Percentiles rank a stretch among this genome's conserved stretches.
Conservation (phyloP, 2,329 filamentous ascomycete species). For the Meredithiella fracta region DNA sequence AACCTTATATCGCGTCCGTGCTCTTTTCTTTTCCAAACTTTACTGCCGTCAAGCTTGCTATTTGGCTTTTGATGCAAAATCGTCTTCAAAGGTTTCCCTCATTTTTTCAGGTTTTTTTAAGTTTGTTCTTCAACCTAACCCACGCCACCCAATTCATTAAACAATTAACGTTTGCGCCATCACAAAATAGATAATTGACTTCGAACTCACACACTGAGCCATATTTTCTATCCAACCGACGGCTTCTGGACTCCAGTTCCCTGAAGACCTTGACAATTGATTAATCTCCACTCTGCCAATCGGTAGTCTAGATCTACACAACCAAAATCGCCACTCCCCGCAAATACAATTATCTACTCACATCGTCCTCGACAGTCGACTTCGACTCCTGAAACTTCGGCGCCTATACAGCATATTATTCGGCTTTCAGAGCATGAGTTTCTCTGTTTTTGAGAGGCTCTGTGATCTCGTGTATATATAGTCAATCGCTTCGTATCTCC, state of each 20-base stretch:
- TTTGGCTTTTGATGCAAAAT: slow-evolving; percentile 2
- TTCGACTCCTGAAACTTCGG: not conserved
- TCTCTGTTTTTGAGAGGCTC: slow-evolving; percentile 7
- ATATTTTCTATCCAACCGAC: not conserved
- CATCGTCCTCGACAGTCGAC: too few species aligned
- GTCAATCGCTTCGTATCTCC: not conserved
- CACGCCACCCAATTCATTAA: not conserved
- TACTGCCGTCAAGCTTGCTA: not conserved
- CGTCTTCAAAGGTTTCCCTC: not conserved
- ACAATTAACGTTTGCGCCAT: not conserved
- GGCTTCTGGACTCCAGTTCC: not conserved
- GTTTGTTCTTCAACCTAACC: slow-evolving; percentile 1
- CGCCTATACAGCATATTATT: too few species aligned
- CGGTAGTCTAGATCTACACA: too few species aligned
- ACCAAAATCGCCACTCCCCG: too few species aligned
- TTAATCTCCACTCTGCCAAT: not conserved
- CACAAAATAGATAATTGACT: not conserved
- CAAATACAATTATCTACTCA: too few species aligned
- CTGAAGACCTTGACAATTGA: not conserved
- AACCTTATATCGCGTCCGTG: slow-evolving; percentile 5
- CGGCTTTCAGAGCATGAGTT: slow-evolving; percentile 3
- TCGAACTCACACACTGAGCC: not conserved
- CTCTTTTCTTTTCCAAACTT: slow-evolving; percentile 5
- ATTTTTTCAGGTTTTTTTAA: slow-evolving; percentile 7
- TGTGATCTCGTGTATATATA: not conserved